Evolutionary conservation across 2,329 filamentous ascomycete species (phyloP).

Genomic region (Colletotrichum sp.): DNA sequence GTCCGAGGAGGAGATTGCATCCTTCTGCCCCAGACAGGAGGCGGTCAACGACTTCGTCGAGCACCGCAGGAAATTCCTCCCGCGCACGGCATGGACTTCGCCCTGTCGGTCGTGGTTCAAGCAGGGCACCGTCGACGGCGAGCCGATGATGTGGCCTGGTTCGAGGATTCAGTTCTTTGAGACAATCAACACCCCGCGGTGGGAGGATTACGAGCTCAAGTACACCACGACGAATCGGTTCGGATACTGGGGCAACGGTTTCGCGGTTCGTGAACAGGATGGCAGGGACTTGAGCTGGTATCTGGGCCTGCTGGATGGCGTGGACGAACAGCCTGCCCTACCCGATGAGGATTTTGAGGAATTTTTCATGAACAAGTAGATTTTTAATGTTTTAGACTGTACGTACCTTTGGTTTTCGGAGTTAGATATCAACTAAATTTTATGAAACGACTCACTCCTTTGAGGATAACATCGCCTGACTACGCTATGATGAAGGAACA

Average conservation of each 20-base stretch:
- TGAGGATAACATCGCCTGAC: background rate
- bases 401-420: background rate
- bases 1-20: slow-evolving; percentile 27
- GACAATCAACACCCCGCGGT: slow-evolving; percentile 27
- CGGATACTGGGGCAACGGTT: slow-evolving; percentile 29
- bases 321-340: slow-evolving; percentile 25
- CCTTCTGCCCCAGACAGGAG: slow-evolving; percentile 27
- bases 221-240: slow-evolving; percentile 28
- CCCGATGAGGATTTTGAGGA: slow-evolving; percentile 27
- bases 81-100: slow-evolving; percentile 27
- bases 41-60: slow-evolving; percentile 34
- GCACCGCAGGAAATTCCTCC: slow-evolving; percentile 32
- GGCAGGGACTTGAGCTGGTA: slow-evolving; percentile 26
- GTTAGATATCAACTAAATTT: background rate
- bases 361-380: slow-evolving; percentile 26
- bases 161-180: slow-evolving; percentile 30
- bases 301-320: slow-evolving; percentile 22
- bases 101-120: slow-evolving; percentile 33
- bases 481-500: background rate
- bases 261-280: slow-evolving; percentile 20
- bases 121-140: slow-evolving; percentile 27
- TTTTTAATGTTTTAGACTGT: background rate
- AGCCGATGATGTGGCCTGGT: slow-evolving; percentile 31
- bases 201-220: slow-evolving; percentile 30
- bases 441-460: background rate